phyloP scores from a whole-genome alignment of 78 protist genomes.

The Protostelium mycophagum region DNA sequence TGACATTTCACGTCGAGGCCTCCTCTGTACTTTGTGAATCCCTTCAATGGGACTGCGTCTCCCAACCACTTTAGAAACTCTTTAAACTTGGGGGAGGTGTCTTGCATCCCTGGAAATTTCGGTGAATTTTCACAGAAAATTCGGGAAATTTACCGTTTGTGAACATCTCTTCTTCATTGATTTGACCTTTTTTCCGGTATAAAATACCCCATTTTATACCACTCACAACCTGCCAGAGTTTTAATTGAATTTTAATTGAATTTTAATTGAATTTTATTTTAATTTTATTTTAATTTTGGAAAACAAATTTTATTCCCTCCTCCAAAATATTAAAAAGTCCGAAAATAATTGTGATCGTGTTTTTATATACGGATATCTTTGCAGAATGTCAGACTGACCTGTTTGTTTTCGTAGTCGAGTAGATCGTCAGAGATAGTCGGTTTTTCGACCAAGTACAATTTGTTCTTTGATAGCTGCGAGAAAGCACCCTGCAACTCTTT shows the following conservation, averaged over 20 bases:
- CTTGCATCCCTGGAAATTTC: not conserved
- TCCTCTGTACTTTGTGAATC: slow-evolving; percentile 37
- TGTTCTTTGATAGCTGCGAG: not conserved
- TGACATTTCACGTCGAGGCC: slow-evolving; percentile 49
- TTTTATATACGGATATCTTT: too few relatives aligned
- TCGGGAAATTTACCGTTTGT: not conserved
- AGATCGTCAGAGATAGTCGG: not conserved
- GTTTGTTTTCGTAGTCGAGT: not conserved
- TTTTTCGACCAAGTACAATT: not conserved
- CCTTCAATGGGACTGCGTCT: slow-evolving; percentile 18
- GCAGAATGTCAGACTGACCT: too few relatives aligned
- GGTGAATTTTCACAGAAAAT: not conserved
- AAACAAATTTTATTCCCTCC: too few relatives aligned
- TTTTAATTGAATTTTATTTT: not conserved
- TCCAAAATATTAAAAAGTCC: too few relatives aligned
- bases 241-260: not conserved
- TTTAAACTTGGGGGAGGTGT: not conserved
- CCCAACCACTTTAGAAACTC: slow-evolving; percentile 37
- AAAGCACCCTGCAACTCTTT: not conserved
- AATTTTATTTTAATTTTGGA: too few relatives aligned
- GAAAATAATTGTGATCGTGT: too few relatives aligned
- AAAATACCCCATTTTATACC: not conserved
- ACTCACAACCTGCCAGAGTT: not conserved
- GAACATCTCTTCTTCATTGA: not conserved
- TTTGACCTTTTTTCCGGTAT: not conserved